Base-by-base conservation (phyloP, 1,284 basidiomycete genomes). In the Ceratobasidium sp. region DNA sequence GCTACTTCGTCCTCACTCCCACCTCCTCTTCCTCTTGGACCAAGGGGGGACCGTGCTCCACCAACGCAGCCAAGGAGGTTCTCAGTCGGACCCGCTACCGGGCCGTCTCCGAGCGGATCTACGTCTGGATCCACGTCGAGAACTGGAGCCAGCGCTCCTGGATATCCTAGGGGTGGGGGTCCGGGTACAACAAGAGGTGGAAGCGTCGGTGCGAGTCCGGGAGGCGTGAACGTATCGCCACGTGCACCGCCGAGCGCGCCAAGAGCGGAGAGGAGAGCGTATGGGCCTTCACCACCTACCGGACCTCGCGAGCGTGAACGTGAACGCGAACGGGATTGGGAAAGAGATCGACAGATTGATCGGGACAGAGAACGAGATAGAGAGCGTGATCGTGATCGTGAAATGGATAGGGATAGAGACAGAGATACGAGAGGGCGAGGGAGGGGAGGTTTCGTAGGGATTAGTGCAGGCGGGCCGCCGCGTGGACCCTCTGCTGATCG, bases 11-110 rank as follows among this genome's bases (percentile, higher is more conserved):
- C 30, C 4, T 30, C 67, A 2, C 50, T 55, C 16, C 64, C 64
- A 4, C 44, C 64, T 35, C 35, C 35, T 5, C 35, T 38, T 38
- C 35, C 35, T 38, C 5, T 38, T 30, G 64, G 64, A 2, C 64
- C 64, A 11, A 38, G 35, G 11, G 30, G 64, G 6, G 52, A 69
- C 32, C 54, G 55, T 8, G 54, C 43, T 23, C 67, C 67, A 3
- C 67, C 67, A 11, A 70, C 67, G 3, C 67, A 70, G 46, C 67
- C 67, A 18, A 54, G 67, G 23, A 57, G 55, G 9, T 70, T 70
- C 30, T 54, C 67, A 1, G 66, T 21, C 9, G 66, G 38, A 9
- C 66, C 52, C 1, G 32, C 67, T 5, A 28, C 62, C 13, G 52
- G 21, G 16, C 66, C 52, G 2, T 35, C 67, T 5, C 47, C 62